Evolutionary conservation across 768 basidiomycete genomes (phyloP).

Genomic region (Auricularia sp.): DNA sequence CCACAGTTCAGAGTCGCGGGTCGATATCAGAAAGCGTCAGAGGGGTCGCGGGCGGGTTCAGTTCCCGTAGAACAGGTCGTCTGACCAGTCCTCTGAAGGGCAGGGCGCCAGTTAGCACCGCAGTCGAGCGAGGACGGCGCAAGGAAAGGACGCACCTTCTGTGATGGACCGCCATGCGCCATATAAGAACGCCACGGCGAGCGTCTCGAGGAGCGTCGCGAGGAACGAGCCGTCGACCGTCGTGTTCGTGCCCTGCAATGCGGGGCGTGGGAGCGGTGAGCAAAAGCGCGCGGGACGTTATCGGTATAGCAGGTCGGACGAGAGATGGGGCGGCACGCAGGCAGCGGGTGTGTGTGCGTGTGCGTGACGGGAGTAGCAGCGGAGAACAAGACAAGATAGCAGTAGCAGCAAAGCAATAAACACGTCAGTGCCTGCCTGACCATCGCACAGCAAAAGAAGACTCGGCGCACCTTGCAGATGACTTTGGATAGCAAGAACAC

Average conservation of each 20-base stretch:
- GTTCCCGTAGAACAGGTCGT: conserved; percentile 1
- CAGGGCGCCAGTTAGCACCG: too few relatives aligned
- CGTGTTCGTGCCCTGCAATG: conserved; percentile 34
- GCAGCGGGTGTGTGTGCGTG: too few relatives aligned
- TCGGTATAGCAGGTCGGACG: too few relatives aligned
- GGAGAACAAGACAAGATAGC: too few relatives aligned
- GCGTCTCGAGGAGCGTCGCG: conserved; percentile 76
- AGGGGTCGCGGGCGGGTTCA: background rate
- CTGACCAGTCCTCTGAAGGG: conserved; percentile 3
- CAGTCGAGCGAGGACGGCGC: too few relatives aligned
- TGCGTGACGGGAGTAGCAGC: too few relatives aligned
- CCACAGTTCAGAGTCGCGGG: too few relatives aligned
- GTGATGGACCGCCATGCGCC: conserved; percentile 84
- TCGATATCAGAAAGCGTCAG: too few relatives aligned
- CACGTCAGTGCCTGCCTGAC: background rate
- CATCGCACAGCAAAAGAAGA: conserved; percentile 14
- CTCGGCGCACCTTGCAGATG: conserved; percentile 49
- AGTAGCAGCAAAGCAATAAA: background rate
- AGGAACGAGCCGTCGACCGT: conserved; percentile 84
- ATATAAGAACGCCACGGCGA: conserved; percentile 55
- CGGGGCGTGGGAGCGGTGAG: conserved; percentile 21
- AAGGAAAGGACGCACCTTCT: conserved; percentile 49
- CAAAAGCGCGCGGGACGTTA: too few relatives aligned
- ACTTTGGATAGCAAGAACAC: conserved; percentile 73
- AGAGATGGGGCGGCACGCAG: too few relatives aligned